Base-by-base conservation (phyloP, 2,329 filamentous ascomycete genomes). In the Botryotinia globosa region DNA sequence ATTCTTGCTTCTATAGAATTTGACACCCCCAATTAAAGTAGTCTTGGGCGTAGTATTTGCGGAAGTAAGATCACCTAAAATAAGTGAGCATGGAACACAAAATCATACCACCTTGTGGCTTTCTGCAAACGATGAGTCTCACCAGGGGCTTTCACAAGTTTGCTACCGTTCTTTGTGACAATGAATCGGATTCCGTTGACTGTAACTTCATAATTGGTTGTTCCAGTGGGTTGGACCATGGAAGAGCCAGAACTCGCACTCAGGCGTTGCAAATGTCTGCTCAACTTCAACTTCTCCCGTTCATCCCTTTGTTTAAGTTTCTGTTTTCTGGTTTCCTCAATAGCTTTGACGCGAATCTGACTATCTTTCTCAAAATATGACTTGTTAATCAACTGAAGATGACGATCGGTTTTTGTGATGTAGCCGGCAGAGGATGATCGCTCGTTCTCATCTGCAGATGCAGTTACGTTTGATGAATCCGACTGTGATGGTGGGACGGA, bases 1-100 rank as follows among this genome's bases (percentile, higher is more conserved):
- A 77, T 91, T 92, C 81, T 95, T 97, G 82, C 93, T 97, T 76
- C 94, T 89, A 78, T 93, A 87, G 80, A 97, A 97, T 76, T 88
- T 90, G 78, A 97, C 92, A 59, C 93, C 93, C 69, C 91, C 92
- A 74, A 97, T 85, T 9, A 85, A 83, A 58, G 91, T 87, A 75
- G 86, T 88, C 82, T 94, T 96, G 0, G 94, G 94, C 3, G 94
- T 97, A 65, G 87, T 85, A 70, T 87, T 89, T 71, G 88, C 86
- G 54, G 87, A 84, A 78, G 90, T 88, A 64, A 85, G 83, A 77
- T 91, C 88, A 81, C 85, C 87, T 90, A 80, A 77, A 78, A 39
- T 67, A 72, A 74, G 80, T 83, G 77, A 83, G 81, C 54, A 72
- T 68, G 8, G 65, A 72, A 51, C 74, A 68, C 64, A 72, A 29